Evolutionary conservation across 345 rosid genomes (phyloP).

Genomic region (Cochlearia excelsa): DNA sequence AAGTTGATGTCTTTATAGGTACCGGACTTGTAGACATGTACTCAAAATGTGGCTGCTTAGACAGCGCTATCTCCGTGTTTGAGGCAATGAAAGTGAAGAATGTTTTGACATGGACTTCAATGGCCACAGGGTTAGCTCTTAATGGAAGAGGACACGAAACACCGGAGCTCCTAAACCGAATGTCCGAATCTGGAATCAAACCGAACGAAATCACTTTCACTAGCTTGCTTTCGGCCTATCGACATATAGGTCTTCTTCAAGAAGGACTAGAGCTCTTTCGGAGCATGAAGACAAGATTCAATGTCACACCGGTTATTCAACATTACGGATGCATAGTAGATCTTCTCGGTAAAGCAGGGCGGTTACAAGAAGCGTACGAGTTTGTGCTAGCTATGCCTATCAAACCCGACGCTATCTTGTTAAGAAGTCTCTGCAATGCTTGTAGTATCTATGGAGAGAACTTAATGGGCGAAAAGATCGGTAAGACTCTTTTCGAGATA

Average conservation of each 20-base stretch:
- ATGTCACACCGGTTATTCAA: conserved; percentile 38
- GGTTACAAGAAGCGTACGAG: conserved; percentile 45
- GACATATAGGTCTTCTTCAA: conserved; percentile 51
- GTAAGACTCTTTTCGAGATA: conserved; percentile 42
- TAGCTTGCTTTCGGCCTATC: conserved; percentile 59
- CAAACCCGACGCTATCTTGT: conserved; percentile 40
- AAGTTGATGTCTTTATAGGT: conserved; percentile 52
- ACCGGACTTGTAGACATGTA: conserved; percentile 67
- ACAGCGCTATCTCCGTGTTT: conserved; percentile 40
- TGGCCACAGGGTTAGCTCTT: conserved; percentile 58
- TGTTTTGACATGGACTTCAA: conserved; percentile 56
- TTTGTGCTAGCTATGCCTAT: conserved; percentile 42
- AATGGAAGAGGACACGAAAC: conserved; percentile 58
- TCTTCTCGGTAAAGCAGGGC: conserved; percentile 56
- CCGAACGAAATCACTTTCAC: conserved; percentile 60
- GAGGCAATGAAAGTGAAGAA: conserved; percentile 46
- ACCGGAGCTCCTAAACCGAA: conserved; percentile 41
- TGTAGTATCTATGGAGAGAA: conserved; percentile 52
- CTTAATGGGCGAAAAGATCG: conserved; percentile 43
- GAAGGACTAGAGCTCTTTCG: conserved; percentile 53
- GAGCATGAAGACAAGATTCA: conserved; percentile 38
- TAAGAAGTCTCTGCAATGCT: conserved; percentile 52
- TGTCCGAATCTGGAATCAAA: conserved; percentile 40
- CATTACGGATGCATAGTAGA: conserved; percentile 57
- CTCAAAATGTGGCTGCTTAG: conserved; percentile 56